Conservation (phyloP, 345 rosid species). For the Geranium rotundifolium region DNA sequence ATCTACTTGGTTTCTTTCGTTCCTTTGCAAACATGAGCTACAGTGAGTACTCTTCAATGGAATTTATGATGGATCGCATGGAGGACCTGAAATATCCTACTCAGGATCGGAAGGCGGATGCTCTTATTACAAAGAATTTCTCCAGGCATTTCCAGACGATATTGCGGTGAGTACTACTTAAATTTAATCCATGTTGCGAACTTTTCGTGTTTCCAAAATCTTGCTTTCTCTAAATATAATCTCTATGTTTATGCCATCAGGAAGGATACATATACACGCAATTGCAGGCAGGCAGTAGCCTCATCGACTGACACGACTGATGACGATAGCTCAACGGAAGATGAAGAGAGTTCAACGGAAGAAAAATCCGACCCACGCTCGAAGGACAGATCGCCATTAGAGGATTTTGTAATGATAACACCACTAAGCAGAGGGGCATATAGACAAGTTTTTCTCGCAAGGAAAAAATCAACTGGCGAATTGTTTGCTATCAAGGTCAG, state of each 20-base stretch:
- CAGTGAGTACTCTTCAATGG: constrained; percentile 53
- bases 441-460: constrained; percentile 87
- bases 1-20: constrained; percentile 65
- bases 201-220: neutral
- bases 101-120: constrained; percentile 93
- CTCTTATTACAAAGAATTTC: constrained; percentile 84
- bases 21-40: constrained; percentile 59
- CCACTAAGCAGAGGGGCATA: constrained; percentile 96
- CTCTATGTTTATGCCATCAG: constrained; percentile 7
- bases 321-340: constrained; percentile 38
- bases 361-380: constrained; percentile 58
- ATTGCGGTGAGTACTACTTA: constrained; percentile 44
- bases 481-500: constrained; percentile 88
- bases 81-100: constrained; percentile 81
- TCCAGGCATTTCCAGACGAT: constrained; percentile 90
- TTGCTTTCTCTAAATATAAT: neutral
- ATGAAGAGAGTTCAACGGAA: constrained; percentile 30
- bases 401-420: constrained; percentile 93
- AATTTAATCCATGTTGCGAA: neutral
- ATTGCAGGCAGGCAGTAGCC: constrained; percentile 65
- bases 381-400: constrained; percentile 84
- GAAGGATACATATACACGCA: constrained; percentile 78
- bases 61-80: constrained; percentile 60
- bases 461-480: constrained; percentile 85
- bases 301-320: constrained; percentile 48